A percentile compares a stretch with the other conserved stretches of the same genome.
phyloP scores from a whole-genome alignment of 1,284 basidiomycete genomes.

The Blastosporella zonata region DNA sequence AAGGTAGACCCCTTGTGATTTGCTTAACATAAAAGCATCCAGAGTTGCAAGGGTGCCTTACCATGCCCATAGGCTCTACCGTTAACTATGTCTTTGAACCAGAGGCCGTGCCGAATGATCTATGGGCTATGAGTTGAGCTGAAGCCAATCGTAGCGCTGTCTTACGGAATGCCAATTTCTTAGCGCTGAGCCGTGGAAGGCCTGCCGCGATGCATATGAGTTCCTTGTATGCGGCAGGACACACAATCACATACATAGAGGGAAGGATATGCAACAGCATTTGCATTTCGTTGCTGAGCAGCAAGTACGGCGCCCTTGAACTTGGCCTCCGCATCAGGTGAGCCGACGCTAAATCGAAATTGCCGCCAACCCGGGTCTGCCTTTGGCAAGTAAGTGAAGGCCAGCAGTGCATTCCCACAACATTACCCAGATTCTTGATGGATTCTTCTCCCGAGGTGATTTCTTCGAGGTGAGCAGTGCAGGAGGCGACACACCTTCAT shows the following conservation, averaged over 20 bases:
- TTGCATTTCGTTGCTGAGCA: constrained; percentile 34
- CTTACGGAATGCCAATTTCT: constrained; percentile 63
- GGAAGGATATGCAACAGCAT: constrained; percentile 47
- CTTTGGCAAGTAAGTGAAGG: constrained; percentile 1
- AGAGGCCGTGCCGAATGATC: constrained; percentile 66
- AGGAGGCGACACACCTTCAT: constrained; percentile 59
- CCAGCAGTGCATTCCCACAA: neutral
- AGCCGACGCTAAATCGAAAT: constrained; percentile 62
- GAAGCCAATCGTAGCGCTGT: constrained; percentile 13
- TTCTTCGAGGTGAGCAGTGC: constrained; percentile 62
- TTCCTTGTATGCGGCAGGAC: neutral
- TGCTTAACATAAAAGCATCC: neutral
- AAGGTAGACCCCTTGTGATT: constrained; percentile 55
- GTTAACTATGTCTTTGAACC: constrained; percentile 48
- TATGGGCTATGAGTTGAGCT: constrained; percentile 21
- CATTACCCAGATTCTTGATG: constrained; percentile 47
- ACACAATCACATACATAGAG: constrained; percentile 42
- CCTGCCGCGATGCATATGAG: constrained; percentile 32
- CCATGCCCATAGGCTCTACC: constrained; percentile 61
- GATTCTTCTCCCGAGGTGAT: constrained; percentile 46
- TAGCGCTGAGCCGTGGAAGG: constrained; percentile 59
- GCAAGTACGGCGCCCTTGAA: constrained; percentile 42
- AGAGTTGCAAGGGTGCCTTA: constrained; percentile 20
- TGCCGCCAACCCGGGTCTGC: constrained; percentile 49
- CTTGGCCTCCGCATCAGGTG: constrained; percentile 63